Evolutionary conservation across 345 rosid species (phyloP), one percentile per base, ranked within the genome.

Genomic region (Conringia planisiliqua): DNA sequence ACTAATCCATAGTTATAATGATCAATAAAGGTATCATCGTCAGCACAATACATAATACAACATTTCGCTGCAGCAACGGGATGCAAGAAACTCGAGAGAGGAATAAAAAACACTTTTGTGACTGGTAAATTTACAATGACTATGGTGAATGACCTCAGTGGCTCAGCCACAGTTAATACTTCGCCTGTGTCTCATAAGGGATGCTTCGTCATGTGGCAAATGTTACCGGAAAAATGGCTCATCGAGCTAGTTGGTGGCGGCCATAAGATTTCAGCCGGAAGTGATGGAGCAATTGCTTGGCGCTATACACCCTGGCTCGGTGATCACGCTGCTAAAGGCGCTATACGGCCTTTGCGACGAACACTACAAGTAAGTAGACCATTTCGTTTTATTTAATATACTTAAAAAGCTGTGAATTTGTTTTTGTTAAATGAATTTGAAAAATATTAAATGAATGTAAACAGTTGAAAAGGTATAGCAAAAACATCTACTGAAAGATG

Each of bases 171-270:
- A 70, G 82, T 71, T 40, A 76, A 16, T 70, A 27, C 72, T 4
- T 77, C 76, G 17, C 30, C 81, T 80, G 76, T 11, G 69, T 80
- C 88, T 1, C 86, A 88, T 36, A 95, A 87, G 36, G 99, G 99
- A 14, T 92, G 99, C 71, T 95, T 95, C 20, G 99, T 95, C 7
- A 92, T 92, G 91, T 95, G 99, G 99, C 97, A 92, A 85, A 92
- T 95, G 99, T 48, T 83, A 58, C 99, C 99, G 5, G 80, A 92
- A 66, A 92, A 85, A 74, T 95, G 97, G 99, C 86, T 92, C 14
- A 83, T 95, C 36, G 97, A 95, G 79, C 86, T 95, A 1, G 97
- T 89, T 12, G 82, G 87, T 20, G 89, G 82, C 2, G 96, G 92
- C 6, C 89, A 87, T 43, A 92, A 92, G 85, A 87, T 92, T 52